Percentiles rank a stretch among this genome's conserved stretches.
Conservation (phyloP, 2,329 filamentous ascomycete species). For the Fusarium napiforme region DNA sequence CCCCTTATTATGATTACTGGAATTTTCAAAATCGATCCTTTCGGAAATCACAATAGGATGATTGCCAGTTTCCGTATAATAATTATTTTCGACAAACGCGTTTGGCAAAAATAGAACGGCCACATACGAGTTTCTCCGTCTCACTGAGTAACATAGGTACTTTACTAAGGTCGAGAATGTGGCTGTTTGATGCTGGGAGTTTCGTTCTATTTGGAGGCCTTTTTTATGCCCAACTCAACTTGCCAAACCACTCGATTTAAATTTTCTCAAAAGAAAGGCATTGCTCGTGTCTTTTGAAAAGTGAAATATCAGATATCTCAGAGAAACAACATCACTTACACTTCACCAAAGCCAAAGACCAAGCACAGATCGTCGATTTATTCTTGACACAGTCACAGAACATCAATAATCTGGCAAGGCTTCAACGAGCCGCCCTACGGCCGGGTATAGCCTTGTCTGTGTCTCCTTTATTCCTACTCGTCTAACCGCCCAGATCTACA, state of each 20-base stretch:
- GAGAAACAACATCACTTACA: background rate
- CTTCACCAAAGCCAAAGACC: background rate
- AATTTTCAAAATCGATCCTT: constrained; percentile 6
- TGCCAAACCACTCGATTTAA: background rate
- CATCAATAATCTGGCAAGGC: background rate
- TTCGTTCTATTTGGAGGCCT: background rate
- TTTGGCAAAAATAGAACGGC: background rate
- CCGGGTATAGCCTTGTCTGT: background rate
- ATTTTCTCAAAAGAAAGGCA: background rate
- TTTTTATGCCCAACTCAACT: background rate
- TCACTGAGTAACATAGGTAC: background rate
- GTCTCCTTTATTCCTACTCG: background rate
- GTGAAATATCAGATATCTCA: background rate
- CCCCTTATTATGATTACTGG: constrained; percentile 1
- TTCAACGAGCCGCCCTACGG: background rate
- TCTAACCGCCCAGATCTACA: constrained; percentile 7
- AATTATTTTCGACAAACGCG: background rate
- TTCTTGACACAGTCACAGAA: background rate
- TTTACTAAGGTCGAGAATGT: background rate
- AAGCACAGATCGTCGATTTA: background rate
- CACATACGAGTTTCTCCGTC: background rate
- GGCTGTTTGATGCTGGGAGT: background rate
- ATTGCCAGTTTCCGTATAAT: background rate
- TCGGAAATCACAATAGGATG: background rate
- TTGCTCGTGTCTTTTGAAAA: background rate